These are phyloP conservation scores for Lachancea sp. DNA, from an alignment of 805 yeast genomes.

Conservation along the genomic window DNA sequence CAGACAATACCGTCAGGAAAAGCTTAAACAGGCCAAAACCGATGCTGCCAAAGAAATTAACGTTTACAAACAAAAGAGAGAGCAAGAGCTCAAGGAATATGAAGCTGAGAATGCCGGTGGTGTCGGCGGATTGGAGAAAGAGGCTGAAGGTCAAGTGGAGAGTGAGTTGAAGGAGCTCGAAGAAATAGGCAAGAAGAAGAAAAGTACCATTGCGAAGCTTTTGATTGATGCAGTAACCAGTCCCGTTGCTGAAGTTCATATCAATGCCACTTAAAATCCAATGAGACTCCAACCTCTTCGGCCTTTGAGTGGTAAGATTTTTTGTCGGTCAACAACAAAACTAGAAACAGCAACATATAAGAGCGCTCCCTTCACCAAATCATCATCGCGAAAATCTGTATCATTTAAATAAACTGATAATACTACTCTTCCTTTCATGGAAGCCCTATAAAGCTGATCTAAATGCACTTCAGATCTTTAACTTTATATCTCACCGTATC, in stretches of 20 bases:
- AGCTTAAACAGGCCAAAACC: constrained; percentile 86
- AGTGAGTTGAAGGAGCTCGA: constrained; percentile 64
- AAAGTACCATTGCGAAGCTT: constrained; percentile 60
- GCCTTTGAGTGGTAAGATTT: too few relatives aligned
- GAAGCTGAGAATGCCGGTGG: constrained; percentile 69
- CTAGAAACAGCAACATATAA: too few relatives aligned
- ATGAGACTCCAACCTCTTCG: too few relatives aligned
- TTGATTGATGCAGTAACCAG: constrained; percentile 71
- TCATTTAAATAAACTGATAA: too few relatives aligned
- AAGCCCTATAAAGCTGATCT: too few relatives aligned
- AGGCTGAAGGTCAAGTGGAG: constrained; percentile 70
- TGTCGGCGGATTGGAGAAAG: constrained; percentile 44
- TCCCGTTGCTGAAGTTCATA: constrained; percentile 78
- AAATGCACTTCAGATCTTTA: too few relatives aligned
- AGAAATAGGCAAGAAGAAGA: constrained; percentile 55
- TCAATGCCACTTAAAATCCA: constrained; percentile 48
- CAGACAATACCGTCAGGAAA: constrained; percentile 68
- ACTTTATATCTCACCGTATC: too few relatives aligned
- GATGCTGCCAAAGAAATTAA: constrained; percentile 90
- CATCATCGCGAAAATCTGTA: too few relatives aligned
- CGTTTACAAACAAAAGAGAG: constrained; percentile 78
- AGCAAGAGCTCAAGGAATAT: constrained; percentile 65
- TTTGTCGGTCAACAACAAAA: too few relatives aligned
- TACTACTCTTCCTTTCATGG: too few relatives aligned
- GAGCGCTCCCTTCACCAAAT: too few relatives aligned